A percentile compares a stretch with the other conserved stretches of the same genome.
phyloP scores from a whole-genome alignment of 805 yeast species.

The Myxozyma melibiosi region DNA sequence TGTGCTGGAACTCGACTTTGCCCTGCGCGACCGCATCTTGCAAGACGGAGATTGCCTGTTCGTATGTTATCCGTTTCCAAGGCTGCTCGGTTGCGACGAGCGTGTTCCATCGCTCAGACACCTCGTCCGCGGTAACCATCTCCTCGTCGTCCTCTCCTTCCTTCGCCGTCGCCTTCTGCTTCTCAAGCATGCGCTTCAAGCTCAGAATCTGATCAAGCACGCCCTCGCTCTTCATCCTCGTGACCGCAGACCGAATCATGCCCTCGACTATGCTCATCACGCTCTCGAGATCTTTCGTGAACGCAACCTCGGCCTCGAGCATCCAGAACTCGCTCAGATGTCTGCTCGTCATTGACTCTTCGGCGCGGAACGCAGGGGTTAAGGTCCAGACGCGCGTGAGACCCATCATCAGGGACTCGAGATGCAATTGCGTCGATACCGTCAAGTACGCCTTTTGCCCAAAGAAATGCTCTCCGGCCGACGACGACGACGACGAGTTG shows the following conservation, averaged over 20 bases:
- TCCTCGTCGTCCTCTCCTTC: conserved; percentile 20
- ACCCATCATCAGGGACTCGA: conserved; percentile 78
- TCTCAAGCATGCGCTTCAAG: conserved; percentile 10
- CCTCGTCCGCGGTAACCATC: conserved; percentile 29
- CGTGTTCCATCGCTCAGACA: conserved; percentile 60
- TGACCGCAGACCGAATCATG: conserved; percentile 61
- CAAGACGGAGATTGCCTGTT: conserved; percentile 67
- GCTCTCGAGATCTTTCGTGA: conserved; percentile 56
- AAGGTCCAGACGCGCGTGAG: conserved; percentile 82
- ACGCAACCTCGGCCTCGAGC: conserved; percentile 89
- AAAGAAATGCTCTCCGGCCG: conserved; percentile 50
- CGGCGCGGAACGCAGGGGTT: conserved; percentile 93
- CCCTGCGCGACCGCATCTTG: conserved; percentile 41
- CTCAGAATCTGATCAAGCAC: conserved; percentile 10
- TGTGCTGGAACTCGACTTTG: conserved; percentile 46
- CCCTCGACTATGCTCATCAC: conserved; percentile 67
- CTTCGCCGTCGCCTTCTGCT: conserved; percentile 1
- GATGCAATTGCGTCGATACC: conserved; percentile 88
- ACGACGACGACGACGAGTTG: not conserved
- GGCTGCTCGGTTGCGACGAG: conserved; percentile 45
- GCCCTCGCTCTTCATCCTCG: conserved; percentile 26
- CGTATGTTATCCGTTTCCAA: conserved; percentile 77
- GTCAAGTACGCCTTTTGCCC: conserved; percentile 72
- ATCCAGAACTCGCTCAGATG: conserved; percentile 97
- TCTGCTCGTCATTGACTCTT: conserved; percentile 83